Evolutionary conservation across 2,329 filamentous ascomycete genomes (phyloP).

Genomic region (Chaetomiaceae sp.): DNA sequence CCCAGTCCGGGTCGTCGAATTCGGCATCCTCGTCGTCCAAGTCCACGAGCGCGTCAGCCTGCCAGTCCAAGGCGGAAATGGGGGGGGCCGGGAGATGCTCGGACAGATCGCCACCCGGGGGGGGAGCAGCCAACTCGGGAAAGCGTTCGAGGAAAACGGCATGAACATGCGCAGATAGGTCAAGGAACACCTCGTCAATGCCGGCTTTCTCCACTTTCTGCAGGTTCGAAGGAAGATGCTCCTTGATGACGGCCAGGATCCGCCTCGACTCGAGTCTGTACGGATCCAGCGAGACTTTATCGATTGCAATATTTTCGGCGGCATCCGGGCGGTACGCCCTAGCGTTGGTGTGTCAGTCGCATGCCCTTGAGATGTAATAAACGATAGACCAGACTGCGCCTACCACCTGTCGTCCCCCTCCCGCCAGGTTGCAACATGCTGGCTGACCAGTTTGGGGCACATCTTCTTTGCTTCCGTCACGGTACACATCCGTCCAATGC

Average conservation of each 20-base stretch:
- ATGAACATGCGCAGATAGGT: conserved; percentile 82
- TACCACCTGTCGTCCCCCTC: conserved; percentile 80
- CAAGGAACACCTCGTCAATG: conserved; percentile 93
- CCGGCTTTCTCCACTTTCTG: conserved; percentile 88
- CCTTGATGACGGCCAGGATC: conserved; percentile 76
- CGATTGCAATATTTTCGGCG: conserved; percentile 70
- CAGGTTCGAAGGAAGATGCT: conserved; percentile 58
- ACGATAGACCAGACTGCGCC: background rate
- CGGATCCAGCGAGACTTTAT: conserved; percentile 92
- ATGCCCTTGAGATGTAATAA: background rate
- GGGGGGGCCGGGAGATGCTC: conserved; percentile 68
- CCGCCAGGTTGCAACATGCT: conserved; percentile 93
- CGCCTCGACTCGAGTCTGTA: conserved; percentile 81
- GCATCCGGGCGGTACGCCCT: conserved; percentile 80
- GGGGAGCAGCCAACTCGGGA: conserved; percentile 62
- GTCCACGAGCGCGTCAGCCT: conserved; percentile 75
- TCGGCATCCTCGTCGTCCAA: conserved; percentile 69
- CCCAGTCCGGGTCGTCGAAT: conserved; percentile 86
- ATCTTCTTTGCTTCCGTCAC: conserved; percentile 77
- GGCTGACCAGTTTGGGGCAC: conserved; percentile 77
- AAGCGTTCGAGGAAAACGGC: conserved; percentile 69
- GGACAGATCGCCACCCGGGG: conserved; percentile 69
- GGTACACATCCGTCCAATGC: conserved; percentile 74
- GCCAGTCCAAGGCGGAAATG: conserved; percentile 72
- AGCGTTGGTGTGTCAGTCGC: background rate